These are phyloP conservation scores for Metschnikowia baotianmanensis DNA, from an alignment of 805 yeast genomes.

Conservation along the genomic window DNA sequence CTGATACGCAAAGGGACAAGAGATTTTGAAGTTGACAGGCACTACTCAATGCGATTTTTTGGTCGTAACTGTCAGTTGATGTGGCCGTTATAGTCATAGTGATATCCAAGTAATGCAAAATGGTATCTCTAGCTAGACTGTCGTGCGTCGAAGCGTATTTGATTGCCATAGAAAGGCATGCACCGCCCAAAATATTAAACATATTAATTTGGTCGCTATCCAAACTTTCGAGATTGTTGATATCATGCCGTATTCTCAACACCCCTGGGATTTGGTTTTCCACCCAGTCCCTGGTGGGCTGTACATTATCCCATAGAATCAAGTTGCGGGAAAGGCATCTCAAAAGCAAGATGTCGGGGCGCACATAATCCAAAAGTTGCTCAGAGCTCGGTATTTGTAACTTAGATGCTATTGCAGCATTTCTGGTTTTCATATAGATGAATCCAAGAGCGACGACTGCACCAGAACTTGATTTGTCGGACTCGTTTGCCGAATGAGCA, in stretches of 20 bases:
- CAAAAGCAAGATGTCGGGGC: constrained; percentile 75
- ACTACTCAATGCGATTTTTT: constrained; percentile 51
- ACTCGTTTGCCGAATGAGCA: constrained; percentile 54
- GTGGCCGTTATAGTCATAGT: constrained; percentile 43
- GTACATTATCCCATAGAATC: constrained; percentile 71
- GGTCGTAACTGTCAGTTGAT: constrained; percentile 53
- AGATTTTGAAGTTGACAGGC: constrained; percentile 56
- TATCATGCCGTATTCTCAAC: constrained; percentile 31
- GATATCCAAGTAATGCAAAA: constrained; percentile 54
- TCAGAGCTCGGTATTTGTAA: constrained; percentile 58
- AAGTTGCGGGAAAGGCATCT: constrained; percentile 62
- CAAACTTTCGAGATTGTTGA: constrained; percentile 24
- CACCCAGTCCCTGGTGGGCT: constrained; percentile 52
- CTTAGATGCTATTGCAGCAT: constrained; percentile 57
- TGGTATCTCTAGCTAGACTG: constrained; percentile 48
- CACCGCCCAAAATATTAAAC: constrained; percentile 70
- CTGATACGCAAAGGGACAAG: constrained; percentile 60
- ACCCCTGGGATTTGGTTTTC: constrained; percentile 52
- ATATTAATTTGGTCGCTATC: constrained; percentile 62
- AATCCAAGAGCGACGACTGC: constrained; percentile 74
- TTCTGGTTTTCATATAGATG: constrained; percentile 67
- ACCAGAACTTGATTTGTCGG: constrained; percentile 68
- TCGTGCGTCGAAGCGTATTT: constrained; percentile 72
- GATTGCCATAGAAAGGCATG: constrained; percentile 70
- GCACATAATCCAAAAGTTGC: constrained; percentile 60